Base-by-base conservation (phyloP, 441 rosid genomes). In the Adansonia rubrostipa region DNA sequence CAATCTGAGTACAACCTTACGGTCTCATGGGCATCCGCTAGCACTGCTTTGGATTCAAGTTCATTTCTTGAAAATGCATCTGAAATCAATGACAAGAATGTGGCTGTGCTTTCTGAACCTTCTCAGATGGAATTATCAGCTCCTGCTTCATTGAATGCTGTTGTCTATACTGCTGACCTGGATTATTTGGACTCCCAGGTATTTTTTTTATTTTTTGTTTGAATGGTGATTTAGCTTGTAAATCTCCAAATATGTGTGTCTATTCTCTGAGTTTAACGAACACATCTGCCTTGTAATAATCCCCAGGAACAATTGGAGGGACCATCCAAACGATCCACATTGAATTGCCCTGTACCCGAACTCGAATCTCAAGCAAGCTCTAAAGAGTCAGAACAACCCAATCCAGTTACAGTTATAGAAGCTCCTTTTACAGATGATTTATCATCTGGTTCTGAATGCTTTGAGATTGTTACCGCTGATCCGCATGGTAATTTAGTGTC, bases 311-410 rank as follows among this genome's bases (percentile, higher is more conserved):
- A 28, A 28, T 28, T 28, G 33, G 33, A 28, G 78, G 84, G 69
- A 63, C 70, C 77, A 65, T 85, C 88, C 44, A 81, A 81, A 65
- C 83, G 84, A 68, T 76, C 58, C 40, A 51, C 83, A 11, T 53
- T 76, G 36, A 85, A 79, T 75, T 86, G 83, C 60, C 79, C 94
- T 61, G 83, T 82, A 75, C 67, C 89, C 65, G 89, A 85, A 83
- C 82, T 81, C 44, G 87, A 87, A 79, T 84, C 96, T 82, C 83
- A 84, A 47, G 88, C 87, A 77, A 86, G 83, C 82, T 79, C 91
- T 11, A 96, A 89, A 87, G 99, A 95, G 83, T 87, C 88, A 60
- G 97, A 95, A 47, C 99, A 97, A 81, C 98, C 98, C 28, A 95
- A 98, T 86, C 33, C 33, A 28, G 33, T 28, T 28, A 28, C 33